Evolutionary conservation across 768 basidiomycete genomes (phyloP), one percentile per base, ranked within the genome.

Genomic region (Tulasnella sp.): DNA sequence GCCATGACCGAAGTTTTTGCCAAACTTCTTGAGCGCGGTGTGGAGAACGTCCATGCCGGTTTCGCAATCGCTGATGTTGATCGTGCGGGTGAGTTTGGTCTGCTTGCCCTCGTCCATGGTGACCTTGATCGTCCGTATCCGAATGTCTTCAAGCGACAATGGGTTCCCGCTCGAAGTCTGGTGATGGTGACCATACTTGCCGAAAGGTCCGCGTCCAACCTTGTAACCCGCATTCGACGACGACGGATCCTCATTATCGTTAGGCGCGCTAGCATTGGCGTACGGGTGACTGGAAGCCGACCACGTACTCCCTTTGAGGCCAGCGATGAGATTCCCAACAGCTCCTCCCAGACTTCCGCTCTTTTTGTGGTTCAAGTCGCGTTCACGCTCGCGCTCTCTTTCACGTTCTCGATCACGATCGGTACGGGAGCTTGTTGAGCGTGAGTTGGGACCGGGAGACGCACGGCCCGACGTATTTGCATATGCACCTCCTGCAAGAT

Each of bases 91-190:
- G 12, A 26, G 70, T 66, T 78, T 78, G 5, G 88, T 85, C 59
- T 88, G 86, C 2, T 90, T 89, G 76, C 93, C 94, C 12, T 94
- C 95, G 1, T 89, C 89, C 47, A 95, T 83, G 22, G 86, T 83
- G 78, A 99, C 97, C 79, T 95, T 98, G 77, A 99, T 89, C 26
- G 92, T 82, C 79, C 92, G 94, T 71, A 89, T 84, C 63, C 91
- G 85, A 69, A 95, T 82, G 74, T 95, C 92, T 64, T 94, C 91
- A 19, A 92, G 80, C 0, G 89, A 88, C 29, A 85, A 82, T 5
- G 83, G 79, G 44, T 80, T 78, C 29, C 67, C 67, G 26, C 34
- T 29, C 29, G 69, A 70, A 26, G 69, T n/a, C 26, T 66, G 62
- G 12, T 59, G 37, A 42, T 77, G 79, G 65, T 84, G 82, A 6